These are phyloP conservation scores for Cladophialophora yegresii DNA, from an alignment of 2,329 filamentous ascomycete species.

Conservation along the genomic window DNA sequence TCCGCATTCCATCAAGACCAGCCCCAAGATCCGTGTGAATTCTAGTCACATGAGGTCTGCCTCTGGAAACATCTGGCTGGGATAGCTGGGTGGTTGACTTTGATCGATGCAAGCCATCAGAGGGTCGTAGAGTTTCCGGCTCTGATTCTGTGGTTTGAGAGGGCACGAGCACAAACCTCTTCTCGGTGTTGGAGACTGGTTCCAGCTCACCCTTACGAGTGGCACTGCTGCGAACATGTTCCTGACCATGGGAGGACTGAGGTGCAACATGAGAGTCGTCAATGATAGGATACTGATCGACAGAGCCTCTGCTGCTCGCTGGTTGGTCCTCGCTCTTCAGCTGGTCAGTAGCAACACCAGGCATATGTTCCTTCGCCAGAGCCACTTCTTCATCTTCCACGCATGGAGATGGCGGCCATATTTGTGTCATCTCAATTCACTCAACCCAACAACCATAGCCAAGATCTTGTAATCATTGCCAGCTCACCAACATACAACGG, in stretches of 20 bases:
- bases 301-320: conserved; percentile 42
- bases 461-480: conserved; percentile 25
- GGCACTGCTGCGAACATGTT: conserved; percentile 11
- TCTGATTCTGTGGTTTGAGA: conserved; percentile 15
- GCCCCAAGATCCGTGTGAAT: conserved; percentile 34
- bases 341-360: conserved; percentile 37
- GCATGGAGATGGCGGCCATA: conserved; percentile 48
- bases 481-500: conserved; percentile 4
- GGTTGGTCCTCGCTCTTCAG: conserved; percentile 36
- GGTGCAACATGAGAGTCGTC: conserved; percentile 38
- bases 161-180: conserved; percentile 27
- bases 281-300: conserved; percentile 51
- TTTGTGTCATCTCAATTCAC: conserved; percentile 28
- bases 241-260: conserved; percentile 1
- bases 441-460: conserved; percentile 16
- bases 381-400: conserved; percentile 51
- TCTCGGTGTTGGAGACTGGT: conserved; percentile 20
- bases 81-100: conserved; percentile 29
- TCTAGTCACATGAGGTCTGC: conserved; percentile 34
- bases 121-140: background rate
- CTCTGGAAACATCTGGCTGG: conserved; percentile 9
- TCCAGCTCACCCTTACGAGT: conserved; percentile 4
- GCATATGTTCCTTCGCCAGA: conserved; percentile 45
- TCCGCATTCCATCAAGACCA: conserved; percentile 24
- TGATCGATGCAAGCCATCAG: conserved; percentile 25